These are phyloP conservation scores for Plasmopara muralis DNA, from an alignment of 352 stramenopile species.

Conservation along the genomic window DNA sequence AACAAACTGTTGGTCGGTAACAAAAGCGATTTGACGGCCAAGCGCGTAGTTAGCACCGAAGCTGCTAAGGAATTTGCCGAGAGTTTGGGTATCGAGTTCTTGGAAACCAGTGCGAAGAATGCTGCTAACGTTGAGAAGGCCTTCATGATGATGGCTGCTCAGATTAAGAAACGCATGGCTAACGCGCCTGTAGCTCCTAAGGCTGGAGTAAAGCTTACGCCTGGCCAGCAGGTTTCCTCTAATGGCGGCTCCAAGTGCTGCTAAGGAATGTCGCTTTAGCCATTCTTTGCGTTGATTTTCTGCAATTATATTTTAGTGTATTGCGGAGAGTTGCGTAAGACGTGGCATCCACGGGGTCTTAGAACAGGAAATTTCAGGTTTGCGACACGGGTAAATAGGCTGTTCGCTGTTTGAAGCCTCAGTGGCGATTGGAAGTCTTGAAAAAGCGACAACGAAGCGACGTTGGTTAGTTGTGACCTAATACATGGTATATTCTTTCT, in stretches of 20 bases:
- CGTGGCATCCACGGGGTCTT: slow-evolving; percentile 5
- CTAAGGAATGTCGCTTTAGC: slow-evolving; percentile 54
- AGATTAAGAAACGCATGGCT: slow-evolving; percentile 90
- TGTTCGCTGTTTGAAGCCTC: slow-evolving; percentile 17
- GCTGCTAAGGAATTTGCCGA: slow-evolving; percentile 89
- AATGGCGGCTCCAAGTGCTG: slow-evolving; percentile 78
- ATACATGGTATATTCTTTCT: slow-evolving; percentile 40
- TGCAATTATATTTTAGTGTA: slow-evolving; percentile 16
- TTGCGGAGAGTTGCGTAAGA: slow-evolving; percentile 15
- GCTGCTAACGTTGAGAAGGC: slow-evolving; percentile 86
- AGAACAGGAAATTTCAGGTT: slow-evolving; percentile 19
- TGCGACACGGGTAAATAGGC: slow-evolving; percentile 20
- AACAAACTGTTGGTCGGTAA: slow-evolving; percentile 98
- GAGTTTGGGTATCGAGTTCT: slow-evolving; percentile 82
- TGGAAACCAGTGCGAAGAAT: slow-evolving; percentile 88
- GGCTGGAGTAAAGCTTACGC: slow-evolving; percentile 52
- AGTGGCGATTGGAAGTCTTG: slow-evolving; percentile 9
- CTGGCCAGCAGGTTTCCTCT: slow-evolving; percentile 54
- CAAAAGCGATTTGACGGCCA: slow-evolving; percentile 95
- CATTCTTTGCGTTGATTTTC: slow-evolving; percentile 15
- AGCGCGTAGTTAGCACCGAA: slow-evolving; percentile 92
- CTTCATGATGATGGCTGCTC: slow-evolving; percentile 90
- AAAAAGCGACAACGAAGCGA: slow-evolving; percentile 11
- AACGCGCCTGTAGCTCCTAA: slow-evolving; percentile 76
- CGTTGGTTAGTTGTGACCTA: slow-evolving; percentile 41